Evolutionary conservation across 345 rosid species (phyloP).

Genomic region (Raphanus raphanistrum): DNA sequence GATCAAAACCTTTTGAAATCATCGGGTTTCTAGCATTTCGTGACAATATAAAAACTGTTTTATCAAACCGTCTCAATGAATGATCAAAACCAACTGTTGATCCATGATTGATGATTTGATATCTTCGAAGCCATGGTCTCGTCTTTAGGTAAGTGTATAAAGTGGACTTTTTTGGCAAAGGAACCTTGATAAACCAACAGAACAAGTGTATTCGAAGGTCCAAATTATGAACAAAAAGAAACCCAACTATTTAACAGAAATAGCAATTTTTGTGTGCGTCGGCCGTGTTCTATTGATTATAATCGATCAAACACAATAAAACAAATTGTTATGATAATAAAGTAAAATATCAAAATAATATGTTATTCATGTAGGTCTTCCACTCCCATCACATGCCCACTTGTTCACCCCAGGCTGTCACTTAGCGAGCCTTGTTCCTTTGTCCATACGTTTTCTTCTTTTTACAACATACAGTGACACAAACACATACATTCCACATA

Average conservation of each 20-base stretch:
- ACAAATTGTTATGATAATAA: constrained; percentile 1
- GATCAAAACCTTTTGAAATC: background rate
- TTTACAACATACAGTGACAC: constrained; percentile 5
- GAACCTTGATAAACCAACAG: background rate
- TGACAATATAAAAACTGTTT: background rate
- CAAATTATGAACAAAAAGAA: background rate
- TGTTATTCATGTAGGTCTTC: background rate
- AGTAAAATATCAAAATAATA: background rate
- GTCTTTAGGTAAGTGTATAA: background rate
- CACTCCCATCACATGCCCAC: constrained; percentile 13
- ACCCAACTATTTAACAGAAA: background rate
- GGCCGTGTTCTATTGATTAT: background rate
- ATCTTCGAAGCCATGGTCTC: background rate
- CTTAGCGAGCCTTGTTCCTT: background rate
- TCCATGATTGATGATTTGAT: no score
- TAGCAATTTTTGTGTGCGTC: background rate
- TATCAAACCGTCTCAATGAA: background rate
- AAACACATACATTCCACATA: constrained; percentile 2
- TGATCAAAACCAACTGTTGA: no score
- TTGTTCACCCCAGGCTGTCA: constrained; percentile 28
- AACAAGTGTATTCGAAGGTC: background rate
- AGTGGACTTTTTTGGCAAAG: background rate
- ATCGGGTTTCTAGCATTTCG: background rate
- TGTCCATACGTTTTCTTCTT: constrained; percentile 16
- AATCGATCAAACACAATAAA: background rate